Evolutionary conservation across 139 green algal species (phyloP).

Genomic region (Trebouxia sp.): DNA sequence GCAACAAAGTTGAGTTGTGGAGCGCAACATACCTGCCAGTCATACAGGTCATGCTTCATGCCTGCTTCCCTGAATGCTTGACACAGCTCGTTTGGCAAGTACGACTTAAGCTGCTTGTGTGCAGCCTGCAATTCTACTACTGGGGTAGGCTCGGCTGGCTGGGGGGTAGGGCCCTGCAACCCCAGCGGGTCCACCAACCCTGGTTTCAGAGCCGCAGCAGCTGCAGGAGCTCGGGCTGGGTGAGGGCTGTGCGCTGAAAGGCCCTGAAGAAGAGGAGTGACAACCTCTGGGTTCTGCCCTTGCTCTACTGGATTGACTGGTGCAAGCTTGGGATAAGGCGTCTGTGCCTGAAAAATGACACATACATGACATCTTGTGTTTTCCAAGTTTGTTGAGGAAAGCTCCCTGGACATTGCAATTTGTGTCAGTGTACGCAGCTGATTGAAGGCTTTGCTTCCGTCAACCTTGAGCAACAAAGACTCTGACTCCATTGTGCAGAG

Average conservation of each 20-base stretch:
- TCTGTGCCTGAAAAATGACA: too few species aligned
- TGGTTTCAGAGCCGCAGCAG: neutral
- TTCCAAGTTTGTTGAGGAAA: too few species aligned
- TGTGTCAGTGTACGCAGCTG: too few species aligned
- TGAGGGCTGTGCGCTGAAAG: neutral
- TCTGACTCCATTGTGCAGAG: too few species aligned
- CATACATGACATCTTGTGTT: too few species aligned
- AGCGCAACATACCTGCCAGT: slow-evolving; percentile 80
- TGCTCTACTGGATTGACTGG: too few species aligned
- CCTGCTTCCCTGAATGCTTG: slow-evolving; percentile 37
- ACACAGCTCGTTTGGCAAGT: slow-evolving; percentile 47
- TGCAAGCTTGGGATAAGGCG: neutral
- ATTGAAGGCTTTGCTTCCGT: too few species aligned
- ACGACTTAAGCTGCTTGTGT: slow-evolving; percentile 43
- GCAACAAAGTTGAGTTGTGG: too few species aligned
- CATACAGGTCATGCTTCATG: slow-evolving; percentile 65
- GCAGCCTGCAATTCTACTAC: neutral
- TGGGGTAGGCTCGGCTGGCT: neutral
- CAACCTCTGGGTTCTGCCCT: too few species aligned
- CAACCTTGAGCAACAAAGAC: too few species aligned
- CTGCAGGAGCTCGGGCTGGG: neutral
- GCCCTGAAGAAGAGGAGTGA: too few species aligned
- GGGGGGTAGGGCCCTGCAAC: neutral
- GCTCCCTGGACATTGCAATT: too few species aligned
- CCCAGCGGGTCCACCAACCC: neutral